These are phyloP conservation scores for Cladophialophora exuberans DNA, from an alignment of 2,329 filamentous ascomycete genomes.

Conservation along the genomic window DNA sequence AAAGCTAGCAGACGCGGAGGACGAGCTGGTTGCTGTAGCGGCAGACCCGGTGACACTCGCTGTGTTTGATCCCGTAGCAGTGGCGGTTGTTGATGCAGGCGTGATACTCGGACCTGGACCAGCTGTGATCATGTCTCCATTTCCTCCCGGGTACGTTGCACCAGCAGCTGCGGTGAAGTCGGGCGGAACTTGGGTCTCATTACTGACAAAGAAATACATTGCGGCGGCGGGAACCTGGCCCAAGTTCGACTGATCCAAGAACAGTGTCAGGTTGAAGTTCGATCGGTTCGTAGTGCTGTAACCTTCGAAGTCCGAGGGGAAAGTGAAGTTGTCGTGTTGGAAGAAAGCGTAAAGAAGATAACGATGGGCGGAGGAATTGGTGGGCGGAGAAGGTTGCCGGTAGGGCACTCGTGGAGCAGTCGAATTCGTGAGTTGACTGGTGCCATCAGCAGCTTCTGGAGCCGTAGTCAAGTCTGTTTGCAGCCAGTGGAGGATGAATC, in stretches of 20 bases:
- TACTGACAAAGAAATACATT: conserved; percentile 30
- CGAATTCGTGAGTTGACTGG: conserved; percentile 24
- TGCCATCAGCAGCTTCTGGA: conserved; percentile 17
- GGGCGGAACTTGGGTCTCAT: conserved; percentile 26
- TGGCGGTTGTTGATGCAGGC: conserved; percentile 17
- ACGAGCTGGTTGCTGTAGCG: too few relatives aligned
- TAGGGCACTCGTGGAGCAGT: conserved; percentile 24
- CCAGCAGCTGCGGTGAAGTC: conserved; percentile 28
- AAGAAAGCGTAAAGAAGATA: conserved; percentile 31
- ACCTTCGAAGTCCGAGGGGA: conserved; percentile 24
- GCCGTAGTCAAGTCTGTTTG: conserved; percentile 26
- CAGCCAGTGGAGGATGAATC: conserved; percentile 30
- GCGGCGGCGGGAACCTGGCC: conserved; percentile 29
- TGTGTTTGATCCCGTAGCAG: conserved; percentile 13
- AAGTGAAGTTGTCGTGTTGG: conserved; percentile 27
- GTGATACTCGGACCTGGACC: conserved; percentile 26
- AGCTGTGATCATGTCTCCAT: conserved; percentile 28
- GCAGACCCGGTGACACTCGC: conserved; percentile 16
- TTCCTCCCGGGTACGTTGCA: conserved; percentile 26
- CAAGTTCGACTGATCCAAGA: conserved; percentile 25
- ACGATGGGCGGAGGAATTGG: conserved; percentile 32
- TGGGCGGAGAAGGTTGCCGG: conserved; percentile 24
- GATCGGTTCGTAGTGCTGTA: conserved; percentile 24
- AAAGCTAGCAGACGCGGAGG: too few relatives aligned
- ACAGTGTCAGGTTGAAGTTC: conserved; percentile 25